These are phyloP conservation scores for Schwanniomyces vanrijiae DNA, from an alignment of 805 yeast species.

Conservation along the genomic window DNA sequence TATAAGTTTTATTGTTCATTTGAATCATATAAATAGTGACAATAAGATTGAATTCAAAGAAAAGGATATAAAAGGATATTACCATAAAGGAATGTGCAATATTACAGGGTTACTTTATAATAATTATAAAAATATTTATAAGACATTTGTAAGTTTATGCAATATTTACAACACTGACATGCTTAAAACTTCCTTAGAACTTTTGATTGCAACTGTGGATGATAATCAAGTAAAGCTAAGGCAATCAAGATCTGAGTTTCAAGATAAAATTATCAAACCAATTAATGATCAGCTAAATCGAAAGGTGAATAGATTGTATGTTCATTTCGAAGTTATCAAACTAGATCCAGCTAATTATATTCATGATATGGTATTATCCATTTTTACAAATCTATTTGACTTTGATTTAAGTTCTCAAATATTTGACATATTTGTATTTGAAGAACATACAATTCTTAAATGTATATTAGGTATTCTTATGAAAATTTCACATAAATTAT, in stretches of 20 bases:
- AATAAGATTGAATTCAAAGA: constrained; percentile 1
- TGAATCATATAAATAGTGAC: constrained; percentile 8
- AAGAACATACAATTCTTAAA: constrained; percentile 57
- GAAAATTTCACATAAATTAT: constrained; percentile 47
- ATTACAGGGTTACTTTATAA: constrained; percentile 44
- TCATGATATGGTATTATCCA: constrained; percentile 36
- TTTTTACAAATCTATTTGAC: constrained; percentile 47
- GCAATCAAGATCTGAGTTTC: constrained; percentile 4
- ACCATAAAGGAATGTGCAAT: constrained; percentile 35
- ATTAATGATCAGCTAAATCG: constrained; percentile 48
- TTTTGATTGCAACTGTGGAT: constrained; percentile 3
- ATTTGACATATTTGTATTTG: constrained; percentile 61
- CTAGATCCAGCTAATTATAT: constrained; percentile 45
- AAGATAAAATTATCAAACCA: constrained; percentile 23
- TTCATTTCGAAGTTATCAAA: constrained; percentile 48
- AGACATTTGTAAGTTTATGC: constrained; percentile 40
- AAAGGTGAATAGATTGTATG: constrained; percentile 42
- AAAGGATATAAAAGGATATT: constrained; percentile 12
- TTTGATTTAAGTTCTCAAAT: constrained; percentile 49
- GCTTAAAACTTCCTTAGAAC: constrained; percentile 11
- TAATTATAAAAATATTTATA: constrained; percentile 29
- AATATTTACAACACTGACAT: constrained; percentile 37
- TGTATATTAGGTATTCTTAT: constrained; percentile 53
- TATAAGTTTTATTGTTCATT: constrained; percentile 26
- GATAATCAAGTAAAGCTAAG: neutral